Evolutionary conservation across 305 asterid genomes (phyloP), one percentile per base, ranked within the genome.

Genomic region (Fraxinus baroniana): DNA sequence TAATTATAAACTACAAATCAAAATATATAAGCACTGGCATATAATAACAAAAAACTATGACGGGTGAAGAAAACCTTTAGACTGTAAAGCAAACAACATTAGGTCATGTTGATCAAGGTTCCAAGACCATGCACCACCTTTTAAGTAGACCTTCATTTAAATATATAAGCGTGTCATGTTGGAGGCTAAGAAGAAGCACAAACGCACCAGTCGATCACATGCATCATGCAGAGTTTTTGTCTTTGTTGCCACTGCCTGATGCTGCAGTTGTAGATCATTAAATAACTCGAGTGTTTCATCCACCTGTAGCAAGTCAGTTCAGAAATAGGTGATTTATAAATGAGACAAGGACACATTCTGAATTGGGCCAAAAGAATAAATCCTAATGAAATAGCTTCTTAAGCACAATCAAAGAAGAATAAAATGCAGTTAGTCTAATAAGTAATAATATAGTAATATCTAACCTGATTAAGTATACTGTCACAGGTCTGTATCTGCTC

Each of bases 141-240:
- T 60, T 46, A 79, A 39, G 49, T 41, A 49, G 28, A 68, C 2
- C 68, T 57, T 57, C 28, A 9, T 64, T 13, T 9, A 64, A 9
- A 41, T 26, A 24, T 26, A 24, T 66, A 10, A 26, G 37, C 0
- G 36, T 7, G 74, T 26, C 37, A 15, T 30, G 22, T 30, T 30
- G 41, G 24, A 71, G 76, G 76, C 10, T 30, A 32, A 71, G 76
- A 32, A 70, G 36, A 86, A 83, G 73, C 87, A 85, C 72, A 82
- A 37, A 64, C 85, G 60, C 88, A 93, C 99, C 99, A 96, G 90
- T 88, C 98, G 92, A 79, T 96, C 98, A 20, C 98, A 96, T 77
- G 99, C 98, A 91, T 93, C 99, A 90, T 96, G 99, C 87, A 96
- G 92, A 79, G 97, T 96, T 90, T 91, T 94, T 71, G 99, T 96